Base-by-base conservation (phyloP, 306 rosid species). In the Cajanus cajan region DNA sequence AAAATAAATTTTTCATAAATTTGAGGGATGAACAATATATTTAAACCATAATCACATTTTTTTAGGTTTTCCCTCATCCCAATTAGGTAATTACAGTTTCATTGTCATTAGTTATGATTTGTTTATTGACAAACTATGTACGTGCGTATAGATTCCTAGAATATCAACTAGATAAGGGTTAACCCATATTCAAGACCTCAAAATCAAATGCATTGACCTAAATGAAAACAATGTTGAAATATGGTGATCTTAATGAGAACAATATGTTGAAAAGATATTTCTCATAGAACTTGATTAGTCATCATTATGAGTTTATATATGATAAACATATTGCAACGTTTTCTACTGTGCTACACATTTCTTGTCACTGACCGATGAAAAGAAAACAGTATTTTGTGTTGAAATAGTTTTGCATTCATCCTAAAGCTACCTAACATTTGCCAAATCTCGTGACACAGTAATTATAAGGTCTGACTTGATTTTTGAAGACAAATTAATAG, bases 161-260 rank as follows among this genome's bases (percentile, higher is more conserved):
- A 63, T 36, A 65, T 41, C 5, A 41, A 66, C 9, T 41, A 16
- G 68, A 66, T 77, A 39, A 77, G 57, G 81, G 43, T 14, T 44
- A 67, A 39, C 16, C 14, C 33, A n/a, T n/a, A 37, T 51, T 65
- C 22, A 63, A 77, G 59, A 8, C 40, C 21, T 16, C 9, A 14
- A 12, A 34, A 21, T 18, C n/a, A 36, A 77, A 77, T 65, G 44
- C 43, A 36, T 15, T 14, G 16, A 36, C 19, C 28, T 19, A 1
- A 34, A 64, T 8, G 14, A 64, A 44, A 28, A 16, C 47, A 62
- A 33, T 0, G 15, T 75, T 61, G 36, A 28, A 45, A 74, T 58
- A 45, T 59, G 31, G 43, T 28, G 14, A 61, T 62, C 44, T 31
- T 15, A n/a, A n/a, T n/a, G n/a, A n/a, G n/a, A n/a, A n/a, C n/a